phyloP scores from a whole-genome alignment of 2,329 filamentous ascomycete species.

The Apiospora koreana region DNA sequence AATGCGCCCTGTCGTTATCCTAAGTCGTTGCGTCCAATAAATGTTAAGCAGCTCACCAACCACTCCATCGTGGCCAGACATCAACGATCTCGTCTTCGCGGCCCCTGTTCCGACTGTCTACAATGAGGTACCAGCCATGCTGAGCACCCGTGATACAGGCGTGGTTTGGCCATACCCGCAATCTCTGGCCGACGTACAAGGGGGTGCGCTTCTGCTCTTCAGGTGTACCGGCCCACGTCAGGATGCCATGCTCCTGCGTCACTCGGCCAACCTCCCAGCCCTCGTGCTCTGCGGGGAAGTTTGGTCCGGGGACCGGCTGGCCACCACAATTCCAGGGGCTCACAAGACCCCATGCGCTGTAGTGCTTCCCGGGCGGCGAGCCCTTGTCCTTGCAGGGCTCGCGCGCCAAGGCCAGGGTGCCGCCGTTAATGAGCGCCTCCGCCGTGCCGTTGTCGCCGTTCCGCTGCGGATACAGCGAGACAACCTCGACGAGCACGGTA shows the following conservation, averaged over 20 bases:
- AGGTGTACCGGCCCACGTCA: slow-evolving; percentile 57
- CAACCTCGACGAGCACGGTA: slow-evolving; percentile 71
- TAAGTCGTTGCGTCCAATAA: not conserved
- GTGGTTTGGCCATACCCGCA: slow-evolving; percentile 79
- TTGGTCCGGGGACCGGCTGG: slow-evolving; percentile 39
- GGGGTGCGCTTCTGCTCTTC: slow-evolving; percentile 47
- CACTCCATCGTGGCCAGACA: slow-evolving; percentile 71
- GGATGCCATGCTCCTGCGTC: slow-evolving; percentile 77
- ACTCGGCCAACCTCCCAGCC: slow-evolving; percentile 72
- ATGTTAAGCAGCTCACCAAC: slow-evolving; percentile 54
- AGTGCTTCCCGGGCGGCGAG: slow-evolving; percentile 42
- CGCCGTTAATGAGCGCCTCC: slow-evolving; percentile 71
- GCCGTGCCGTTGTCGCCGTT: slow-evolving; percentile 41
- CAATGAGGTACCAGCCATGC: slow-evolving; percentile 72
- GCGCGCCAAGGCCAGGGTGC: slow-evolving; percentile 68
- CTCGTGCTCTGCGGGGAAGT: slow-evolving; percentile 42
- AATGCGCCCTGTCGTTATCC: not conserved
- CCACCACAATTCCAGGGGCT: slow-evolving; percentile 53
- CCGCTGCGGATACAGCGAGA: slow-evolving; percentile 65
- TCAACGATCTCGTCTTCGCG: slow-evolving; percentile 67
- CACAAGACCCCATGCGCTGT: slow-evolving; percentile 71
- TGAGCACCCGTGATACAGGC: slow-evolving; percentile 74
- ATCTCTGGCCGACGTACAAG: slow-evolving; percentile 63
- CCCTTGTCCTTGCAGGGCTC: slow-evolving; percentile 65
- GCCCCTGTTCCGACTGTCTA: slow-evolving; percentile 61